Base-by-base conservation (phyloP, 2,329 filamentous ascomycete species). In the Knufia fluminis region DNA sequence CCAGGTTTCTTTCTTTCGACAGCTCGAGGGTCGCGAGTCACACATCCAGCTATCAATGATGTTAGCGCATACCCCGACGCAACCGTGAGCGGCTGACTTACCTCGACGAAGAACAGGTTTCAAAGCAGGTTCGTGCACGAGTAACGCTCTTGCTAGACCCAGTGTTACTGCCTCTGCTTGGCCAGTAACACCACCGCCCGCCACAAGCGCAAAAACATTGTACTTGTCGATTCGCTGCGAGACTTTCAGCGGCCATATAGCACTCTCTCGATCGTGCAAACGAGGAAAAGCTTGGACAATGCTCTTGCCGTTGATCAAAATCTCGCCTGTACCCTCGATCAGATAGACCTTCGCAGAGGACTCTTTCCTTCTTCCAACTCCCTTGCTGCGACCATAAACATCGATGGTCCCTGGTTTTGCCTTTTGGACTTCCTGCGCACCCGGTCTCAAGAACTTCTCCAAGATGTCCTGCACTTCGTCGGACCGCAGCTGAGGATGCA, bases 1-100 rank as follows among this genome's bases (percentile, higher is more conserved):
- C 92, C 94, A 50, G 88, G 80, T 79, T 98, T 97, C 83, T 98
- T 98, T 68, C 92, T 91, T 73, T 98, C 92, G 59, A 98, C 94
- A 63, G 77, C 82, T 72, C 91, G 88, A 51, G 83, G 79, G 72
- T 98, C 91, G 64, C 91, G 85, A 46, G 90, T 94, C 56, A 98
- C 79, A 68, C 85, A 89, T 55, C 94, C 94, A 65, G 91, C 92
- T 98, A 67, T 50, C 61, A 59, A 47, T 19, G 49, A 24, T 53
- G 54, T 56, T 50, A 54, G 44, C 32, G 31, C 46, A 50, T 50
- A 31, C 33, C 40, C 19, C 3, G n/a, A 33, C 19, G 41, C 26
- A 10, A 45, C 16, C 12, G 12, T 16, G 4, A 23, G 16, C 48
- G 32, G 14, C 32, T 38, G 54, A 72, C 86, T 76, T 77, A 97